Conservation (phyloP, 371 early-diverging fungal genomes). For the Circinella minor region DNA sequence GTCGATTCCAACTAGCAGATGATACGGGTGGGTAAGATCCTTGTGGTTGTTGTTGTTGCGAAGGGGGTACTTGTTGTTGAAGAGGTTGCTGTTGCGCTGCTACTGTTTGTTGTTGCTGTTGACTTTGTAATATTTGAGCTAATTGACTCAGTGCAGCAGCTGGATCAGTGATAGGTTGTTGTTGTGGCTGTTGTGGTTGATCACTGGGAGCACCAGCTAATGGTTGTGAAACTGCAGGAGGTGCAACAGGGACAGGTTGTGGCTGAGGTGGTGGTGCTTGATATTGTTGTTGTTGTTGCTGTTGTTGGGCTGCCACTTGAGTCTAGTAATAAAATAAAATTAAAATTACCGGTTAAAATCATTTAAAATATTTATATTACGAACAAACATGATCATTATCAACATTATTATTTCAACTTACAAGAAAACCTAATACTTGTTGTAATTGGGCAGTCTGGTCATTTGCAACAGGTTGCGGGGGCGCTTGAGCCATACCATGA, state of each 20-base stretch:
- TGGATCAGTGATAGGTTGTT: constrained; percentile 11
- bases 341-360: no score
- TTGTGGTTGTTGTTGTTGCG: constrained; percentile 21
- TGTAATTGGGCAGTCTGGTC: constrained; percentile 25
- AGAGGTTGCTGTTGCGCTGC: constrained; percentile 11
- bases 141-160: constrained; percentile 24
- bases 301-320: constrained; percentile 24
- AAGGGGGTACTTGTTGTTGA: background rate
- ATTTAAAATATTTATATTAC: no score
- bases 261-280: constrained; percentile 12
- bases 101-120: constrained; percentile 18
- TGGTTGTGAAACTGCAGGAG: constrained; percentile 9
- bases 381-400: no score
- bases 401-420: background rate
- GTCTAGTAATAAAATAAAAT: constrained; percentile 2
- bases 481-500: background rate
- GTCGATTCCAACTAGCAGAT: background rate
- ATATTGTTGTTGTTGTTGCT: constrained; percentile 12
- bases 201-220: background rate
- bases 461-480: constrained; percentile 6
- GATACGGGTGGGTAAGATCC: constrained; percentile 6
- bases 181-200: constrained; percentile 6
- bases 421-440: constrained; percentile 24
- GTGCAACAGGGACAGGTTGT: background rate
- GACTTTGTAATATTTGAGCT: constrained; percentile 27